A percentile compares a stretch with the other conserved stretches of the same genome.
Evolutionary conservation across 164 flowering plant genomes (phyloP).

Genomic region (Taxillus chinensis): DNA sequence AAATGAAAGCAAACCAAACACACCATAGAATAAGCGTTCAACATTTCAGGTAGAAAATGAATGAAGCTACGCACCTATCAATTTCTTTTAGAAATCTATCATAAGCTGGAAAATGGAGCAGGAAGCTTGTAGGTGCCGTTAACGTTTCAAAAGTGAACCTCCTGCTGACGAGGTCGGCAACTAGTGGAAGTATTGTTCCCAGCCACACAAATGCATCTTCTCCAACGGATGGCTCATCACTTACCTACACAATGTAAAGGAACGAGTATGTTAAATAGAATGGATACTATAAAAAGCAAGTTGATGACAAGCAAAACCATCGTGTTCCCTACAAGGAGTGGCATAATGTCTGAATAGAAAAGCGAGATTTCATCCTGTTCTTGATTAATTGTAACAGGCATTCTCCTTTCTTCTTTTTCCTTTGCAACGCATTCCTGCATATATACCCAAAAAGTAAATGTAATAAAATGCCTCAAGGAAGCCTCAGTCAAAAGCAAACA

Average conservation of each 20-base stretch:
- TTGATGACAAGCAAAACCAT: background rate
- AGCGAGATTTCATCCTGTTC: slow-evolving; percentile 67
- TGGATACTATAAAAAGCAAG: background rate
- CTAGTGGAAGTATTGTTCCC: slow-evolving; percentile 59
- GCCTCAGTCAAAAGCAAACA: background rate
- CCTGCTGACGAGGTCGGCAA: slow-evolving; percentile 54
- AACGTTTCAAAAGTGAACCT: slow-evolving; percentile 80
- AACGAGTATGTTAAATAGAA: background rate
- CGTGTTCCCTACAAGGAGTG: slow-evolving; percentile 65
- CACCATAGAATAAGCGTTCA: too few species aligned
- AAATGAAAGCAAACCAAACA: too few species aligned
- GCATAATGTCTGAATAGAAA: slow-evolving; percentile 91
- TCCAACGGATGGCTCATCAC: slow-evolving; percentile 46
- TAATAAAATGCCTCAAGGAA: background rate
- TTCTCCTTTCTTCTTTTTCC: slow-evolving; percentile 58
- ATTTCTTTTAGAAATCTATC: slow-evolving; percentile 64
- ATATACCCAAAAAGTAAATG: background rate
- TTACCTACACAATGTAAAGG: slow-evolving; percentile 33
- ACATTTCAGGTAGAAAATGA: too few species aligned
- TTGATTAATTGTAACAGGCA: slow-evolving; percentile 9
- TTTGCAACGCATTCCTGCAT: slow-evolving; percentile 64
- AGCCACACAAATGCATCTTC: slow-evolving; percentile 90
- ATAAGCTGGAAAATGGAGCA: slow-evolving; percentile 76
- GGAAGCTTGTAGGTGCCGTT: slow-evolving; percentile 56
- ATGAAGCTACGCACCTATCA: slow-evolving; percentile 28